Conservation (phyloP, 1,139 yeast genomes). For the Eremothecium gossypii region DNA sequence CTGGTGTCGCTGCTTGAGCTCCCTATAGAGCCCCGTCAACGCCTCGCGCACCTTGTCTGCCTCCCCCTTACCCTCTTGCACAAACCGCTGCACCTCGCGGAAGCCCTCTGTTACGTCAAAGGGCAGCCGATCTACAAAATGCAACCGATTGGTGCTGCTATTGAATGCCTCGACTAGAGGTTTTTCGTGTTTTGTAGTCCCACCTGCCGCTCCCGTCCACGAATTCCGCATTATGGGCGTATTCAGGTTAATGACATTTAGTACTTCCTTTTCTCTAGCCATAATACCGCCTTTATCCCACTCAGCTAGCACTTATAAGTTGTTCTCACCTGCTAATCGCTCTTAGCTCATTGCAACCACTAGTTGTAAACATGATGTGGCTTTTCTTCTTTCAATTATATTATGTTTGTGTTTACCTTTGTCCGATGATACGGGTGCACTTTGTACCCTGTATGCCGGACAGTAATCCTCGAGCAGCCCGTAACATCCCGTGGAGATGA, state of each 20-base stretch:
- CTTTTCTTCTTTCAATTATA: not conserved
- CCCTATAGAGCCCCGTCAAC: slow-evolving; percentile 10
- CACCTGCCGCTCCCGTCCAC: not conserved
- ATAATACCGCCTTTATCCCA: slow-evolving; percentile 6
- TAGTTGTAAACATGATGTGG: slow-evolving; percentile 1
- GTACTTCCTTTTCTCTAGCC: slow-evolving; percentile 18
- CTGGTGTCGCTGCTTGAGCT: slow-evolving; percentile 15
- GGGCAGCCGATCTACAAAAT: not conserved
- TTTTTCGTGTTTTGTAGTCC: slow-evolving; percentile 4
- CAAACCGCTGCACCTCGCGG: not conserved
- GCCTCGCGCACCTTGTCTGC: not conserved
- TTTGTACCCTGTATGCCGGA: slow-evolving; percentile 3
- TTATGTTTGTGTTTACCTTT: slow-evolving; percentile 3
- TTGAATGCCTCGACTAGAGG: not conserved
- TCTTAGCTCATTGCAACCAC: not conserved
- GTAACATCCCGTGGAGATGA: no score
- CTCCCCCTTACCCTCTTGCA: not conserved
- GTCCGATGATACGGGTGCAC: slow-evolving; percentile 1
- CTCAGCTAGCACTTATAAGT: not conserved
- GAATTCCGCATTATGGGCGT: slow-evolving; percentile 10
- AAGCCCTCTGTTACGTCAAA: not conserved
- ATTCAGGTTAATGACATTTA: slow-evolving; percentile 20
- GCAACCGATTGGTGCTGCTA: not conserved
- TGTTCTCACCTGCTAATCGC: not conserved
- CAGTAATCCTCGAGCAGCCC: not conserved